These are phyloP conservation scores for Thalia dealbata DNA, from an alignment of 176 grass and related monocot species.

Conservation along the genomic window DNA sequence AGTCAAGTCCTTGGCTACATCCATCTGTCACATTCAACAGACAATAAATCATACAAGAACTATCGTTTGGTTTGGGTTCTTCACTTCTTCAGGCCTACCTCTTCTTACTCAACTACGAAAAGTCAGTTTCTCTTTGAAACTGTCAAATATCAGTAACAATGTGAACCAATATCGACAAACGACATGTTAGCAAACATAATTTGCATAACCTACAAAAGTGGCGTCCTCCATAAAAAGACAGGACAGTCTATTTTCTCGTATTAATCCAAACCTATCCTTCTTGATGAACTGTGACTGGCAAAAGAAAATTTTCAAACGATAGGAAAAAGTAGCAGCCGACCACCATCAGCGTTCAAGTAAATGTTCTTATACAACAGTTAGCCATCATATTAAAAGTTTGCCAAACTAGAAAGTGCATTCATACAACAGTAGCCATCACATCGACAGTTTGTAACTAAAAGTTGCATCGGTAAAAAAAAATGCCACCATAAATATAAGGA, in stretches of 20 bases:
- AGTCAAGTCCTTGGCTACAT: slow-evolving; percentile 75
- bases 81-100: not conserved
- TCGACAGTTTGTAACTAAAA: not conserved
- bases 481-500: not conserved
- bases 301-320: not conserved
- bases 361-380: no score
- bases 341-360: no score
- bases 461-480: not conserved
- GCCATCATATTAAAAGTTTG: not conserved
- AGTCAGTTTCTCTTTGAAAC: no score
- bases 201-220: not conserved
- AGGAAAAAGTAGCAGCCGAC: not conserved
- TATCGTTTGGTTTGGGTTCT: not conserved
- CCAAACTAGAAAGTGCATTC: not conserved
- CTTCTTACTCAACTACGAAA: no score
- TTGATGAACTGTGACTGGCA: not conserved
- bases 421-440: not conserved
- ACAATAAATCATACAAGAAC: not conserved
- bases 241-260: no score
- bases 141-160: not conserved
- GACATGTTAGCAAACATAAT: not conserved
- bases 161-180: not conserved
- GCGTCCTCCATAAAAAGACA: not conserved
- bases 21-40: slow-evolving; percentile 36
- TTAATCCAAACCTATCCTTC: not conserved